These are phyloP conservation scores for Aotearoamyces nothofagi DNA, from an alignment of 2,329 filamentous ascomycete species.

Conservation along the genomic window DNA sequence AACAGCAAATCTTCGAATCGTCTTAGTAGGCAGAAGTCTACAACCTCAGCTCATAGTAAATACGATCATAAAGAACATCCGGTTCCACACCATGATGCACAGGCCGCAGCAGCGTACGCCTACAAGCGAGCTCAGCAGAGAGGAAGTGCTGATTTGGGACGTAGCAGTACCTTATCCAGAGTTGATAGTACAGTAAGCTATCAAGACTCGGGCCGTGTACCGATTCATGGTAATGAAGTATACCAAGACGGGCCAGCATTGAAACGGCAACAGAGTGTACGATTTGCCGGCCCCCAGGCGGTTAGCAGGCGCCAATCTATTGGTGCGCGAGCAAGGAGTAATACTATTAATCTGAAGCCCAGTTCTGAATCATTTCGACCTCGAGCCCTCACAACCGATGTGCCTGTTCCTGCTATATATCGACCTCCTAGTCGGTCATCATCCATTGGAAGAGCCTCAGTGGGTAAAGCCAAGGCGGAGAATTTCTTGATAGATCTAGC, in stretches of 20 bases:
- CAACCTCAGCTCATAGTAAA: conserved; percentile 30
- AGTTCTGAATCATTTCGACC: conserved; percentile 11
- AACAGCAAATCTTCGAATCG: conserved; percentile 28
- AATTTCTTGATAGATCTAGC: conserved; percentile 23
- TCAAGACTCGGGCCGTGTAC: conserved; percentile 5
- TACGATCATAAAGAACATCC: conserved; percentile 33
- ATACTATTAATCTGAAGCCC: conserved; percentile 7
- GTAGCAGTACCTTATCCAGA: conserved; percentile 10
- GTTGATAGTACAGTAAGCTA: conserved; percentile 5
- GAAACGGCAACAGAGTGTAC: conserved; percentile 36
- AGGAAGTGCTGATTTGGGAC: conserved; percentile 22
- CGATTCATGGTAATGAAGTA: conserved; percentile 10
- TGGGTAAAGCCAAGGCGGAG: conserved; percentile 9
- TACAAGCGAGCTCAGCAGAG: conserved; percentile 35
- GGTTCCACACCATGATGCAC: conserved; percentile 40
- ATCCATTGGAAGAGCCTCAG: conserved; percentile 16
- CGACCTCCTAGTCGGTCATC: conserved; percentile 17
- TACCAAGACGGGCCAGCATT: conserved; percentile 16
- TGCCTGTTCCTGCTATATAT: conserved; percentile 15
- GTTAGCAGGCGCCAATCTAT: conserved; percentile 12
- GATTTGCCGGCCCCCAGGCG: conserved; percentile 24
- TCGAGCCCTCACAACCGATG: conserved; percentile 14
- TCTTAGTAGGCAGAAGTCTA: conserved; percentile 36
- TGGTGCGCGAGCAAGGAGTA: conserved; percentile 8
- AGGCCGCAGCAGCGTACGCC: conserved; percentile 45